Base-by-base conservation (phyloP, 495 filamentous ascomycete species). In the Penicillium malachiteum region DNA sequence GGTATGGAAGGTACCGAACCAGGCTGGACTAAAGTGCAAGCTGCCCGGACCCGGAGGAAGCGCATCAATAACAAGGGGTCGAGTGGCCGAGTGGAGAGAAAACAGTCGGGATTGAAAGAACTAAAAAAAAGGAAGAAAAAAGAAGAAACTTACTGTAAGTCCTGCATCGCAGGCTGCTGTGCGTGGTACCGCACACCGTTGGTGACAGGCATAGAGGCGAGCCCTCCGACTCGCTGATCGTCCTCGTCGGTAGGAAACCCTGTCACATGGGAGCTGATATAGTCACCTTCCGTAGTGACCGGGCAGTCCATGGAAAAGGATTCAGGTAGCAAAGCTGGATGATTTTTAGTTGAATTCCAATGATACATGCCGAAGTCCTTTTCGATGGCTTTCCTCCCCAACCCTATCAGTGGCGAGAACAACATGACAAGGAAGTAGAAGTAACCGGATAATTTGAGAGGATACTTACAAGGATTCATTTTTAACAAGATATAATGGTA, bases 101-200 rank as follows among this genome's bases (percentile, higher is more conserved):
- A 60, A 54, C 56, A 64, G 72, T 65, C 68, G 56, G 49, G 53
- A 74, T 71, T 68, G 48, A 71, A 76, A 76, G 63, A 26, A 26
- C 4, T 26, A 26, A 26, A 26, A 26, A 26, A 26, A 26, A 26
- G 21, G 21, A 26, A 26, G 21, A 47, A 42, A 32, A 13, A 37
- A 37, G 56, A 37, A 66, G 71, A 49, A 65, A 79, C 77, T 71
- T 78, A 80, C 77, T 72, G 66, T 62, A 76, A 66, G 67, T 77
- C 74, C 51, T 78, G 73, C 69, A 74, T 60, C 49, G 63, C 67
- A 73, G 72, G 57, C 58, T 70, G 69, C 59, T 72, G 72, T 67
- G 73, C 63, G 63, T 69, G 73, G 72, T 77, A 79, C 62, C 71
- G 65, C 62, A 76, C 63, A 66, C 73, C 71, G 71, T 75, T 78